Evolutionary conservation across 805 yeast genomes (phyloP).

Genomic region (Wickerhamiella australiensis): DNA sequence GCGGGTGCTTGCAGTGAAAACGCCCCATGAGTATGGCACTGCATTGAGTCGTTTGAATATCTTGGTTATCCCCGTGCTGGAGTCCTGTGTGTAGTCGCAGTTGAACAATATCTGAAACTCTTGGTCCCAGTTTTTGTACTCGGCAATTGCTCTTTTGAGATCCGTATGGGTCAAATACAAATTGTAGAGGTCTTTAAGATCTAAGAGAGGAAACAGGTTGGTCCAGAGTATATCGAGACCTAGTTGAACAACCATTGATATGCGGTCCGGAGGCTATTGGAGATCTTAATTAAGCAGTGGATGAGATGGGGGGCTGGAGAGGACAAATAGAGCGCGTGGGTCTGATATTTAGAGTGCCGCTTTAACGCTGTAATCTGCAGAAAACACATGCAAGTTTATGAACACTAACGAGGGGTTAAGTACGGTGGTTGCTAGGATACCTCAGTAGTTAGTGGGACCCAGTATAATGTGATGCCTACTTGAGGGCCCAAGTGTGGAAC

Average conservation of each 20-base stretch:
- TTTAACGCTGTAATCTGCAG: no score
- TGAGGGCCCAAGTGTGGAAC: no score
- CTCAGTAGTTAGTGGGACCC: no score
- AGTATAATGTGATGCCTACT: no score
- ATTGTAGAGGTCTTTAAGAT: not conserved
- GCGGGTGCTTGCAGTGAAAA: not conserved
- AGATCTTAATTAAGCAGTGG: no score
- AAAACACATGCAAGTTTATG: no score
- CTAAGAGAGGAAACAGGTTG: not conserved
- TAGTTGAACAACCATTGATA: not conserved
- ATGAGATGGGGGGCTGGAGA: no score
- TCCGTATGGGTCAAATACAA: not conserved
- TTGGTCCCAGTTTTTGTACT: constrained; percentile 2
- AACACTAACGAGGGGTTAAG: no score
- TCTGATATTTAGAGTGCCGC: no score
- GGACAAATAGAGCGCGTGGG: no score
- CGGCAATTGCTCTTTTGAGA: not conserved
- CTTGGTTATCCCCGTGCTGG: not conserved
- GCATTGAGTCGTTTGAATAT: not conserved
- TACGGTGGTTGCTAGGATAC: no score
- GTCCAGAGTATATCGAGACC: not conserved
- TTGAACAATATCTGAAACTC: not conserved
- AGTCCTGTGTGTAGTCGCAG: not conserved
- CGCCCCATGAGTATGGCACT: not conserved
- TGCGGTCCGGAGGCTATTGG: no score